Conservation (phyloP, 2,329 filamentous ascomycete species). For the Chaetomium sp. region DNA sequence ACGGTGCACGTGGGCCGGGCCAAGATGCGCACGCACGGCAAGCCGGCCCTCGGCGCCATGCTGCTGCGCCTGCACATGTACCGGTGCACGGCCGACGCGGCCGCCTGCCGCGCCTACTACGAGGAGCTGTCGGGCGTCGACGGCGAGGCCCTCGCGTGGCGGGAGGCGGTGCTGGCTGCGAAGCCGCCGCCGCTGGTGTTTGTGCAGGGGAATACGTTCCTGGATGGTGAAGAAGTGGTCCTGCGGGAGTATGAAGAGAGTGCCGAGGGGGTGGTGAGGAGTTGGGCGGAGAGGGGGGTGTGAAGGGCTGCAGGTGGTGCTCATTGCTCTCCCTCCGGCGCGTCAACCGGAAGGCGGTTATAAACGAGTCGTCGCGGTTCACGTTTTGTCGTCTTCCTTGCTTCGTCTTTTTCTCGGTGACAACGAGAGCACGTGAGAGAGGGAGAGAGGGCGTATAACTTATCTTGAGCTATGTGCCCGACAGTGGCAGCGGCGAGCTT, state of each 20-base stretch:
- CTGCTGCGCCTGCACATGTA: constrained; percentile 62
- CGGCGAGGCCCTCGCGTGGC: constrained; percentile 53
- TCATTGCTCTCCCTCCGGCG: no score
- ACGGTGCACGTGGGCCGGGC: constrained; percentile 58
- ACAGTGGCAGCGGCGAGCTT: no score
- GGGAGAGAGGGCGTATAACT: no score
- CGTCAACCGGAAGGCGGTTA: no score
- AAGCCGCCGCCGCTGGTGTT: constrained; percentile 63
- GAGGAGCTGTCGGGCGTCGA: constrained; percentile 60
- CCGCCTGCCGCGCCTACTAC: constrained; percentile 57
- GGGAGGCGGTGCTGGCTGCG: constrained; percentile 58
- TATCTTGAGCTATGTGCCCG: no score
- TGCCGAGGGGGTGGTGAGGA: constrained; percentile 62
- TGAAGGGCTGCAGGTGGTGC: no score
- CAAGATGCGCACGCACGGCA: constrained; percentile 58
- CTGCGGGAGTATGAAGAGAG: constrained; percentile 66
- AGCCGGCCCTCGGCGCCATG: constrained; percentile 60
- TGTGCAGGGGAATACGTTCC: constrained; percentile 63
- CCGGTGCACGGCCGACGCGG: constrained; percentile 62
- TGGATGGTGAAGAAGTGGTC: constrained; percentile 46
- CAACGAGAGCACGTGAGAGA: no score
- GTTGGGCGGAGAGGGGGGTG: constrained; percentile 49
- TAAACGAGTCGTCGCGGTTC: no score
- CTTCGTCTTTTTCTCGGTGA: no score
- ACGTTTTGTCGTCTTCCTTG: no score